Evolutionary conservation across 148 eudicot genomes (phyloP).

Genomic region (Cornus florida): DNA sequence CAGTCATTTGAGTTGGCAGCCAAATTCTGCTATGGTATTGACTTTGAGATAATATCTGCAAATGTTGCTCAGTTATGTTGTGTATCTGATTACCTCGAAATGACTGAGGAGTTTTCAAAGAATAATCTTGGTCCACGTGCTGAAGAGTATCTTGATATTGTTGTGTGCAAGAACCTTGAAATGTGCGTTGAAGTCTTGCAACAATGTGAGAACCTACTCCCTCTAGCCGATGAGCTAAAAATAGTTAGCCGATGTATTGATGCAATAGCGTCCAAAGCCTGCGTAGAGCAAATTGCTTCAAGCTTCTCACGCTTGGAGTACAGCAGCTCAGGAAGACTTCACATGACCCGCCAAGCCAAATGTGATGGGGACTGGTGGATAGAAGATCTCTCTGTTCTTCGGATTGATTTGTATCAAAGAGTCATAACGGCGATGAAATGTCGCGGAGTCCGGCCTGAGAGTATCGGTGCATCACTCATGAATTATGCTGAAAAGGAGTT

Average conservation of each 20-base stretch:
- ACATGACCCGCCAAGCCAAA: constrained; percentile 71
- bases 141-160: constrained; percentile 69
- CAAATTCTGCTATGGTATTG: constrained; percentile 83
- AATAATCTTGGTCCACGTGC: constrained; percentile 78
- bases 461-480: constrained; percentile 78
- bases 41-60: constrained; percentile 79
- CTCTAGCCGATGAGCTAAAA: constrained; percentile 84
- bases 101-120: constrained; percentile 73
- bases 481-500: constrained; percentile 76
- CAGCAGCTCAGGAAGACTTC: constrained; percentile 94
- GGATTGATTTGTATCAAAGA: constrained; percentile 70
- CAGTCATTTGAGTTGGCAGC: constrained; percentile 87
- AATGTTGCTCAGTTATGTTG: constrained; percentile 85
- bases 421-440: constrained; percentile 90
- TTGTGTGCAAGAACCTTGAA: constrained; percentile 79
- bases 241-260: constrained; percentile 73
- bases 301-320: constrained; percentile 93
- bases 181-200: constrained; percentile 76
- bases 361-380: constrained; percentile 93
- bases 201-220: constrained; percentile 83
- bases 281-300: constrained; percentile 90
- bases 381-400: constrained; percentile 74
- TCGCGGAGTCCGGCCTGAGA: constrained; percentile 89
- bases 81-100: constrained; percentile 74
- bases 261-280: constrained; percentile 86